Evolutionary conservation across 371 early-diverging fungal species (phyloP).

Genomic region (Mucor sp.): DNA sequence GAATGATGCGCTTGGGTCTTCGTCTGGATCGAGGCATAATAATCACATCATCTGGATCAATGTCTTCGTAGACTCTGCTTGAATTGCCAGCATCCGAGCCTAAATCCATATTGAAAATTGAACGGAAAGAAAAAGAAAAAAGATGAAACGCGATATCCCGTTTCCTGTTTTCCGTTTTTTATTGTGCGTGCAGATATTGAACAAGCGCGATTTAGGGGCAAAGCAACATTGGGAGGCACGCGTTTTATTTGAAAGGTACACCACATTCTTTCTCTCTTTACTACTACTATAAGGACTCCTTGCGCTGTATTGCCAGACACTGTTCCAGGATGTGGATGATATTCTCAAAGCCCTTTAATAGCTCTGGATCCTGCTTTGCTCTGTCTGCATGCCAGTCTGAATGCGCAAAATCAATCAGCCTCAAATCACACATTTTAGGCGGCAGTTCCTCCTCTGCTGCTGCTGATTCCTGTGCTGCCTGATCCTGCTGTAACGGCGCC

Average conservation of each 20-base stretch:
- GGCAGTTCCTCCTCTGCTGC: slow-evolving; percentile 51
- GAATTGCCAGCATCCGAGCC: not conserved
- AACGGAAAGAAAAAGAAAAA: not conserved
- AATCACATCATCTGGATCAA: not conserved
- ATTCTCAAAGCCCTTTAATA: slow-evolving; percentile 39
- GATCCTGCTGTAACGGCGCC: not conserved
- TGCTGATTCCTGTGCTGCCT: slow-evolving; percentile 26
- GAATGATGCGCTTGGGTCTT: slow-evolving; percentile 10
- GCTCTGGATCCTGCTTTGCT: slow-evolving; percentile 34
- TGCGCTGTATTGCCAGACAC: slow-evolving; percentile 20
- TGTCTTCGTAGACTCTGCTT: not conserved
- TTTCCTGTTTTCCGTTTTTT: not conserved
- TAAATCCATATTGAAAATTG: not conserved
- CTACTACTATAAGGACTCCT: slow-evolving; percentile 20
- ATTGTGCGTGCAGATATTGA: not conserved
- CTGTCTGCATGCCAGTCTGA: slow-evolving; percentile 55
- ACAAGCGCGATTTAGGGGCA: not conserved
- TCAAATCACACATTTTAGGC: slow-evolving; percentile 58
- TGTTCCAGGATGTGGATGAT: slow-evolving; percentile 25
- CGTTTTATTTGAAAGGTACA: not conserved
- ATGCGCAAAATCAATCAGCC: slow-evolving; percentile 81
- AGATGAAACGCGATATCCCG: slow-evolving; percentile 1
- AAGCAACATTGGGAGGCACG: not conserved
- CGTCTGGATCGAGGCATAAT: not conserved
- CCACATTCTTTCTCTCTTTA: not conserved